Evolutionary conservation across 805 yeast species (phyloP), one percentile per base, ranked within the genome.

Genomic region (Pichia kluyveri): DNA sequence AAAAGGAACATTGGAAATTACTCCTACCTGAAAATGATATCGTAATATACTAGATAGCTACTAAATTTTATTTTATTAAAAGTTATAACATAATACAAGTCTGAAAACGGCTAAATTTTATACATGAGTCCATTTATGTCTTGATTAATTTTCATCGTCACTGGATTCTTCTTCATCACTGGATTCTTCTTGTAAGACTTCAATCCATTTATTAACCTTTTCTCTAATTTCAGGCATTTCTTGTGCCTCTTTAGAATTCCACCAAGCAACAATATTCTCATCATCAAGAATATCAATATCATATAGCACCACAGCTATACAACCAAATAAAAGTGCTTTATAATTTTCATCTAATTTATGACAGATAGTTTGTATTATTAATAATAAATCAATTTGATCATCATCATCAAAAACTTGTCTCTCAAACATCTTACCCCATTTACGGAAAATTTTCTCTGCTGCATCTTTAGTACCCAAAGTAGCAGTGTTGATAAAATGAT

Each of bases 241-340:
- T 15, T 60, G 58, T 40, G 77, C 68, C 26, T 68, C 71, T 8
- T 69, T 73, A 15, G 69, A 60, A 47, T 73, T 71, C 96, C 96
- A 93, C 99, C 99, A 93, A 44, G 67, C 61, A 58, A 80, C 71
- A 40, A 93, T 83, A 48, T 75, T 72, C 26, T 86, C 95, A 63
- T 93, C 99, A 48, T 83, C 90, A 23, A 86, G 64, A 32, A 91
- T 76, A 52, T 91, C 99, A 30, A 72, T 66, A 57, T 93, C 95
- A 62, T 93, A 93, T 41, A 93, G 69, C 23, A 79, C 72, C 54
- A 71, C 75, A 23, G 83, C 65, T 19, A 77, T 72, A 56, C 67
- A 69, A 58, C 75, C 72, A 58, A 80, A 67, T 38, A 80, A 67
- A 71, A 78, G 58, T 50, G 82, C 51, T 65, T 64, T 56, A 77